Conservation (phyloP, 164 flowering plant species). For the Brasenia schreberi region DNA sequence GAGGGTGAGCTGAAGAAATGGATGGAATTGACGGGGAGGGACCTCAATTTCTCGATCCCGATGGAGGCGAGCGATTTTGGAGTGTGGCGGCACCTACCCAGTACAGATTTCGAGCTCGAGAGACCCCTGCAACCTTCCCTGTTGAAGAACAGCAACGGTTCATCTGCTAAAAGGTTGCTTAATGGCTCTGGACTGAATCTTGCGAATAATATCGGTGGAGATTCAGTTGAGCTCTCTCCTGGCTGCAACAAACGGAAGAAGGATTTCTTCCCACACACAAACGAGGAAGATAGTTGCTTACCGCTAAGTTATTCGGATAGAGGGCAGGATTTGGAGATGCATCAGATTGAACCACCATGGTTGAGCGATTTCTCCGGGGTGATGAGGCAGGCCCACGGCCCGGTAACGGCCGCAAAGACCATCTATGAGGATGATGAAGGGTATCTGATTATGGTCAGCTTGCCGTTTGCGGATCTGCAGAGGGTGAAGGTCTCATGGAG, state of each 20-base stretch:
- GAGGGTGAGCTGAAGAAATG: constrained; percentile 73
- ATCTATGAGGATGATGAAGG: constrained; percentile 77
- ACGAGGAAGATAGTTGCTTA: constrained; percentile 51
- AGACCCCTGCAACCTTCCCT: constrained; percentile 29
- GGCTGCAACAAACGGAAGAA: constrained; percentile 52
- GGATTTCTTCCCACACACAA: constrained; percentile 49
- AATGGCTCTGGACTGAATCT: constrained; percentile 65
- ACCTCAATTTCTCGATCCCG: constrained; percentile 58
- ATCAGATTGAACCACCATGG: constrained; percentile 56
- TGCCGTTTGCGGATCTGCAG: constrained; percentile 80
- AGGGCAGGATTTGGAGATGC: constrained; percentile 39
- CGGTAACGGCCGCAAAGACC: constrained; percentile 87
- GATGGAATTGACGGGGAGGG: constrained; percentile 83
- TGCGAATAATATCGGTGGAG: constrained; percentile 47
- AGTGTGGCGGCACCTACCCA: constrained; percentile 77
- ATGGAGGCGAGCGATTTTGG: constrained; percentile 79
- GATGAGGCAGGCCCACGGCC: constrained; percentile 67
- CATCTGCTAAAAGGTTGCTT: constrained; percentile 22
- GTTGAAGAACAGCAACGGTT: constrained; percentile 20
- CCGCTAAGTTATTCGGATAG: constrained; percentile 36
- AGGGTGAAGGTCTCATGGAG: constrained; percentile 89
- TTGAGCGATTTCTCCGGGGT: constrained; percentile 64
- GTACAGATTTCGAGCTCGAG: constrained; percentile 73
- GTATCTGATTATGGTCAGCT: constrained; percentile 61
- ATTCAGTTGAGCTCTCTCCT: constrained; percentile 62